Base-by-base conservation (phyloP, 2,329 filamentous ascomycete genomes). In the Neoascochyta sp. region DNA sequence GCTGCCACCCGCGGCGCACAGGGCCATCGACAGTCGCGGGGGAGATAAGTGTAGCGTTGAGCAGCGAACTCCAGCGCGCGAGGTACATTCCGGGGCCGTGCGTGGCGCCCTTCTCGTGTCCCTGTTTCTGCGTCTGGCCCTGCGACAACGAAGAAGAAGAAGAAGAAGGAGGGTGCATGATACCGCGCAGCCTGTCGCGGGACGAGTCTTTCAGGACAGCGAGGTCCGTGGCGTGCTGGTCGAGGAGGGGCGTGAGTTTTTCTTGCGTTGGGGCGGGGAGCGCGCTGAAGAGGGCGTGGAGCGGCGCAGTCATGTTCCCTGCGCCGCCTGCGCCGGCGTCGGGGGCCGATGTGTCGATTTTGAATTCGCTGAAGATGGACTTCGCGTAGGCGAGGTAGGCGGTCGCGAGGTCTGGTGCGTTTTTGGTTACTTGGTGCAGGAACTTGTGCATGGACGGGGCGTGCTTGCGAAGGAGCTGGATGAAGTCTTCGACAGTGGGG, bases 41-140 rank as follows among this genome's bases (percentile, higher is more conserved):
- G 1, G 81, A 83, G 39, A 89, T 79, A 24, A 71, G 58, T 0
- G 84, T 85, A n/a, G 71, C 66, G 52, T 88, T 80, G 3, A 89
- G 67, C 5, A 88, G 66, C 1, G 74, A 67, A 54, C 87, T 81
- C 84, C 85, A 89, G 27, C 78, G 73, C 1, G 76, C 71, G 14
- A 88, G 73, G 52, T 83, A 89, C 25, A 83, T 75, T 1, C 85
- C 85, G 0, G 85, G 83, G 0, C 83, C 83, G 14, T 69, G 70
- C 30, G 73, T 73, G 19, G 65, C 68, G 3, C 57, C 52, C 9
- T 29, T 32, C 7, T 24, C 18, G 7, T 22, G 25, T 16, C 26
- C 21, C n/a, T 27, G 33, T n/a, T n/a, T n/a, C n/a, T n/a, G n/a
- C n/a, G n/a, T n/a, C n/a, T 27, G 13, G 16, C 16, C 9, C 10